Conservation (phyloP, 176 grass and related monocot species). For the Pharus latifolius region DNA sequence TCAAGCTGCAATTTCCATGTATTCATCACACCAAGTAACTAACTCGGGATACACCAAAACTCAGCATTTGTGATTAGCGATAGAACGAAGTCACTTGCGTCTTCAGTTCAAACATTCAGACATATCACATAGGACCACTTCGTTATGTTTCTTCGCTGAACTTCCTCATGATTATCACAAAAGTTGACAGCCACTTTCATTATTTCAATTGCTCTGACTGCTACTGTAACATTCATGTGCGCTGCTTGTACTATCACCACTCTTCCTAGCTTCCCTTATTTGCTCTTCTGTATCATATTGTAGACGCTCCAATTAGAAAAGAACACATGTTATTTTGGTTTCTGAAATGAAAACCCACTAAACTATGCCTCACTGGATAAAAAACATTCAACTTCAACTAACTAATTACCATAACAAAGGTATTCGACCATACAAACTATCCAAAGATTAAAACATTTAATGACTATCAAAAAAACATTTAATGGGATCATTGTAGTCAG, state of each 20-base stretch:
- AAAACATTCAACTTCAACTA: background rate
- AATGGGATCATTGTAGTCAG: background rate
- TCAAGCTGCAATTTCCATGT: too few relatives aligned
- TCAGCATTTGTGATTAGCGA: background rate
- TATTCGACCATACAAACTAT: too few relatives aligned
- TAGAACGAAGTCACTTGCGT: background rate
- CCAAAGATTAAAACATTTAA: background rate
- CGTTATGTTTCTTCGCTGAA: background rate
- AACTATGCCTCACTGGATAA: background rate
- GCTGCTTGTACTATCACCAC: slow-evolving; percentile 7
- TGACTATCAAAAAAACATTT: background rate
- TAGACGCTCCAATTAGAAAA: slow-evolving; percentile 27
- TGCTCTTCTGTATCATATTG: slow-evolving; percentile 35
- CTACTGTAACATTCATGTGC: slow-evolving; percentile 1
- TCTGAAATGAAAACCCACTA: background rate
- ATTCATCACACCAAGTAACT: background rate
- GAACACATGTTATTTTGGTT: background rate
- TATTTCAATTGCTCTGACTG: background rate
- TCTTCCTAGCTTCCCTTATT: slow-evolving; percentile 18
- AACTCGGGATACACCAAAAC: background rate
- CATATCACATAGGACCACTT: background rate
- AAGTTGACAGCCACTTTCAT: background rate
- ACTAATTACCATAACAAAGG: background rate
- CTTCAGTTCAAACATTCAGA: background rate
- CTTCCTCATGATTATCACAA: slow-evolving; percentile 2